These are phyloP conservation scores for Nakazawaea siamensis DNA, from an alignment of 805 yeast species.

Conservation along the genomic window DNA sequence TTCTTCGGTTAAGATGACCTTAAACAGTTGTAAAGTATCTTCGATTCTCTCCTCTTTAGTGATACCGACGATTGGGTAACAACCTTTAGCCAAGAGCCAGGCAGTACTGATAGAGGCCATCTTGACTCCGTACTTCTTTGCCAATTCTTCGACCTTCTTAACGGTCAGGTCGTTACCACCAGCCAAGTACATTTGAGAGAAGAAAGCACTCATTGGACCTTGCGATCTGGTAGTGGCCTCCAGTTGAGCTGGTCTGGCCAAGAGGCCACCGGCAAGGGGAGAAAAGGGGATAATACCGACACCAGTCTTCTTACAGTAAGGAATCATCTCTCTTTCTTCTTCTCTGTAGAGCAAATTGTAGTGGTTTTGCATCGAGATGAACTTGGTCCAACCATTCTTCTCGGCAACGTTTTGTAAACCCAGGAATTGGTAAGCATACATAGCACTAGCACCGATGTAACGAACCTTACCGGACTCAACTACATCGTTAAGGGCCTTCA, in stretches of 20 bases:
- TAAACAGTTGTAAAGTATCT: conserved; percentile 37
- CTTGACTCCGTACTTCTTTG: conserved; percentile 34
- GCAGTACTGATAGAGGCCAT: conserved; percentile 50
- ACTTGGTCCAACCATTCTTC: conserved; percentile 44
- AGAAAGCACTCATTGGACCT: too few species aligned
- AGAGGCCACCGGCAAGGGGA: conserved; percentile 44
- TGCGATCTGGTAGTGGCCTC: neutral
- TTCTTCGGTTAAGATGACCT: conserved; percentile 28
- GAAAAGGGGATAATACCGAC: conserved; percentile 55
- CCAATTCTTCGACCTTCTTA: conserved; percentile 44
- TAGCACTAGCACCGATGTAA: conserved; percentile 56
- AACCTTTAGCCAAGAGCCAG: conserved; percentile 45
- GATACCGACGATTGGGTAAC: conserved; percentile 51
- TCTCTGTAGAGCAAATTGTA: conserved; percentile 50
- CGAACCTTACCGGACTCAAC: conserved; percentile 36
- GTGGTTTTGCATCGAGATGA: conserved; percentile 48
- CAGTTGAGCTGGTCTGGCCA: conserved; percentile 2
- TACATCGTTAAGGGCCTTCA: conserved; percentile 47
- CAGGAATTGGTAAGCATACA: conserved; percentile 47
- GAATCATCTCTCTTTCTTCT: conserved; percentile 54
- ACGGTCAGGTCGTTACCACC: conserved; percentile 25
- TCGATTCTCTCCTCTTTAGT: conserved; percentile 39
- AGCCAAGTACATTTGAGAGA: neutral
- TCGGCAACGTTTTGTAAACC: conserved; percentile 49
- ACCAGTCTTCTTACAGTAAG: conserved; percentile 40